Evolutionary conservation across 371 early-diverging fungal genomes (phyloP), one percentile per base, ranked within the genome.

Genomic region (Rhizopus stolonifer): DNA sequence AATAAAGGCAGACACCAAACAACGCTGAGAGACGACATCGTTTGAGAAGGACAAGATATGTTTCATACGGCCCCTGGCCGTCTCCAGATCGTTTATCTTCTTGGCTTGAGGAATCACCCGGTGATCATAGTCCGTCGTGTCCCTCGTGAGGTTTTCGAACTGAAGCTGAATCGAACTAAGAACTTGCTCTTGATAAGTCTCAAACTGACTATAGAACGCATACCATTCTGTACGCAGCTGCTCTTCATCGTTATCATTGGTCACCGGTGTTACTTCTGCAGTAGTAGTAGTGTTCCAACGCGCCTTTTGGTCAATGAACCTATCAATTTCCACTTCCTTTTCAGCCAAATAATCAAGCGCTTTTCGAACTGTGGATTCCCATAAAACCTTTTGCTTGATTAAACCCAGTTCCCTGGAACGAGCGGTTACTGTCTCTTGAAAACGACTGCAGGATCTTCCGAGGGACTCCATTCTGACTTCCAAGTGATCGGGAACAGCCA

Each of bases 401-500:
- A 66, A 46, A 3, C 61, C 61, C 15, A 69, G 49, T 24, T 77
- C 77, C 17, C 51, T 69, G 0, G 66, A 54, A 0, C 57, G 50
- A 8, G 65, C 52, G 2, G 49, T 42, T 11, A 73, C 40, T 18
- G 50, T 60, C 19, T 77, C 77, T 33, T 72, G 59, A 10, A 71
- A 52, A 6, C 76, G 46, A 23, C 34, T 46, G 1, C 50, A 36
- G 0, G 59, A 39, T 33, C 65, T 65, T 14, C 44, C 26, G 8
- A 71, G 24, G 2, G 65, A 60, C 18, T 69, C 72, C 77, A 77
- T 77, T 24, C 62, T 54, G 2, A 60, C 67, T 38, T 73, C 77
- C 7, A 77, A 53, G 49, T 73, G 69, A 61, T 77, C 77, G 0
- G 77, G 77, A 0, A 58, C 69, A 4, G 69, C 69, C 21, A 73